phyloP scores from a whole-genome alignment of 2,329 filamentous ascomycete genomes.

The Aspergillus terreus region DNA sequence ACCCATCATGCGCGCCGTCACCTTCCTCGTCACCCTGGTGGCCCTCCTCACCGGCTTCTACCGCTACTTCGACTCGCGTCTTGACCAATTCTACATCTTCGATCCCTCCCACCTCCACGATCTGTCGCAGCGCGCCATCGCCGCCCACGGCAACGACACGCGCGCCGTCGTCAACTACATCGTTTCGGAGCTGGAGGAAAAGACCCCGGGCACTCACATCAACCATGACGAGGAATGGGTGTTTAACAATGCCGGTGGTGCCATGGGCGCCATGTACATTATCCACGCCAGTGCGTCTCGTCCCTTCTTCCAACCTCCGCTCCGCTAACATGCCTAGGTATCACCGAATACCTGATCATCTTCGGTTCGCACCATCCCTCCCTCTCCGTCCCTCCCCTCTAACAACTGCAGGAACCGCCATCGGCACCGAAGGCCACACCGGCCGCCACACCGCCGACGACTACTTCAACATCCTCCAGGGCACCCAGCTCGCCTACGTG shows the following conservation, averaged over 20 bases:
- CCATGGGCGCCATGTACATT: slow-evolving; percentile 89
- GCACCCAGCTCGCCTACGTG: slow-evolving; percentile 37
- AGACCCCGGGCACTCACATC: slow-evolving; percentile 49
- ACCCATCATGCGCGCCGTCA: slow-evolving; percentile 24
- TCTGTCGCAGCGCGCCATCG: slow-evolving; percentile 63
- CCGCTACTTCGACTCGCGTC: slow-evolving; percentile 34
- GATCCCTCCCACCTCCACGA: slow-evolving; percentile 64
- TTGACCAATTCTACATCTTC: slow-evolving; percentile 68
- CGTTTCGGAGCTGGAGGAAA: slow-evolving; percentile 60
- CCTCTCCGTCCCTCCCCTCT: background rate
- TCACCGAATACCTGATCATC: slow-evolving; percentile 88
- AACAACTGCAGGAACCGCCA: slow-evolving; percentile 27
- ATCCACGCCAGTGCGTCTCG: slow-evolving; percentile 69
- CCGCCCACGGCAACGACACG: slow-evolving; percentile 71
- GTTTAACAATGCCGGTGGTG: slow-evolving; percentile 87
- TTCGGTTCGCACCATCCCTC: slow-evolving; percentile 53
- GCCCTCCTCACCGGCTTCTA: slow-evolving; percentile 35
- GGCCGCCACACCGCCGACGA: slow-evolving; percentile 89
- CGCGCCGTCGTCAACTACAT: slow-evolving; percentile 65
- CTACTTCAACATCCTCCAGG: slow-evolving; percentile 81
- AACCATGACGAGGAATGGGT: slow-evolving; percentile 78
- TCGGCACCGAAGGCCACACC: slow-evolving; percentile 80
- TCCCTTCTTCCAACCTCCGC: background rate
- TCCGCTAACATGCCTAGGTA: slow-evolving; percentile 25
- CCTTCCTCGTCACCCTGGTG: slow-evolving; percentile 31